These are phyloP conservation scores for Russula vinacea DNA, from an alignment of 768 basidiomycete species.

Conservation along the genomic window DNA sequence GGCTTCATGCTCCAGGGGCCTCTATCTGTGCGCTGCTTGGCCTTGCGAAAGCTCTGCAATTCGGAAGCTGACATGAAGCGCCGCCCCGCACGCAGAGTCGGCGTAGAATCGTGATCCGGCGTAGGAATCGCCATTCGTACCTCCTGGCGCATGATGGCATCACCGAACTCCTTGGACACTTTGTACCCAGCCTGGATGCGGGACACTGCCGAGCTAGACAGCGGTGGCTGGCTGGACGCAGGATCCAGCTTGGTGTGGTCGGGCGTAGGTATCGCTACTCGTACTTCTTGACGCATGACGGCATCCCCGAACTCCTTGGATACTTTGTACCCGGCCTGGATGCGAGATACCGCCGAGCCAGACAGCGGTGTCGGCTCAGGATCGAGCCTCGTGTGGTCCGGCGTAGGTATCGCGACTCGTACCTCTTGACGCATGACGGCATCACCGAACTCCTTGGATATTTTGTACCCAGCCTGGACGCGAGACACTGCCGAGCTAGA, in stretches of 20 bases:
- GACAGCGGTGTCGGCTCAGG: background rate
- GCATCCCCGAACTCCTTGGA: conserved; percentile 18
- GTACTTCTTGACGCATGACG: conserved; percentile 18
- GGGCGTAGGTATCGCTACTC: background rate
- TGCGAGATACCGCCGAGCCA: conserved; percentile 13
- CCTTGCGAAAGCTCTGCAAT: background rate
- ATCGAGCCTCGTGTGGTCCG: background rate
- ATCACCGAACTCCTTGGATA: conserved; percentile 15
- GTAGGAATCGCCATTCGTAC: conserved; percentile 7
- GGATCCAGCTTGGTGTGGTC: background rate
- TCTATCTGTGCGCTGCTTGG: background rate
- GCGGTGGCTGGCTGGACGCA: no score
- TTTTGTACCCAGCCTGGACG: conserved; percentile 18
- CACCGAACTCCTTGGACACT: conserved; percentile 15
- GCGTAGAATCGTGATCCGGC: background rate
- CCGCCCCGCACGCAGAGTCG: background rate
- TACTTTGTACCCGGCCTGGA: conserved; percentile 18
- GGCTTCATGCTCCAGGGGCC: background rate
- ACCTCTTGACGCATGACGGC: conserved; percentile 18
- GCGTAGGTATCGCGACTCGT: conserved; percentile 6
- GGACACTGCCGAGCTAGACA: conserved; percentile 7
- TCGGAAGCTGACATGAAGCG: conserved; percentile 18
- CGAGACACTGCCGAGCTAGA: conserved; percentile 14
- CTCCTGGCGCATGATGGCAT: conserved; percentile 18
- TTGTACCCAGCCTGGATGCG: conserved; percentile 21